Conservation (phyloP, 2,329 filamentous ascomycete species). For the Diaporthe helianthi region DNA sequence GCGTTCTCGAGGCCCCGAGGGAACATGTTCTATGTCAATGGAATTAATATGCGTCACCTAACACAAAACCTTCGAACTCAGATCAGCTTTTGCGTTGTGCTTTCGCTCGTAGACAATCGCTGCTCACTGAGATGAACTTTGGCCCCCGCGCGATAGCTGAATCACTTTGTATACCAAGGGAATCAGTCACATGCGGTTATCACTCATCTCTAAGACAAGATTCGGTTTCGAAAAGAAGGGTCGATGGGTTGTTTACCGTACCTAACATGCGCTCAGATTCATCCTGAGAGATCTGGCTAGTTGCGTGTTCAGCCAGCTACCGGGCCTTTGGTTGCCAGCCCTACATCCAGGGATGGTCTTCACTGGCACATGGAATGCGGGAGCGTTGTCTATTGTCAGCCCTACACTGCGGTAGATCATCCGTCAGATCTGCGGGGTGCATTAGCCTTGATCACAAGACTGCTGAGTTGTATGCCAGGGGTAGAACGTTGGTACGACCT, state of each 20-base stretch:
- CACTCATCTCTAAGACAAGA: not conserved
- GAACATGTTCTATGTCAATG: not conserved
- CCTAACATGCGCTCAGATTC: too few species aligned
- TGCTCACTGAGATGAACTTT: too few species aligned
- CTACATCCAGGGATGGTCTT: not conserved
- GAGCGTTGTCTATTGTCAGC: constrained; percentile 12
- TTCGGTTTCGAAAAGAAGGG: too few species aligned
- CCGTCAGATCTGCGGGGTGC: constrained; percentile 31
- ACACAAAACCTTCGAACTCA: not conserved
- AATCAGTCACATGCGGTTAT: not conserved
- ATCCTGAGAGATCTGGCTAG: not conserved
- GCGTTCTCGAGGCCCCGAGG: not conserved
- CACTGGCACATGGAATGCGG: not conserved
- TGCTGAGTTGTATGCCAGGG: constrained; percentile 1
- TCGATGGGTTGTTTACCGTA: too few species aligned
- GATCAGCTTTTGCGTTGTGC: not conserved
- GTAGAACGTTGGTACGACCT: constrained; percentile 2
- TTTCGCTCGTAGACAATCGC: not conserved
- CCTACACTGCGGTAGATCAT: constrained; percentile 29
- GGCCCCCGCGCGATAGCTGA: not conserved
- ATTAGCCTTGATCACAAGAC: constrained; percentile 24
- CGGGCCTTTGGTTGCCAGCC: not conserved
- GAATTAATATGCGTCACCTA: not conserved
- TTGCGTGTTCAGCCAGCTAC: not conserved
- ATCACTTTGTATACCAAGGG: not conserved